Base-by-base conservation (phyloP, 2,329 filamentous ascomycete genomes). In the Hyphodiscus sp. region DNA sequence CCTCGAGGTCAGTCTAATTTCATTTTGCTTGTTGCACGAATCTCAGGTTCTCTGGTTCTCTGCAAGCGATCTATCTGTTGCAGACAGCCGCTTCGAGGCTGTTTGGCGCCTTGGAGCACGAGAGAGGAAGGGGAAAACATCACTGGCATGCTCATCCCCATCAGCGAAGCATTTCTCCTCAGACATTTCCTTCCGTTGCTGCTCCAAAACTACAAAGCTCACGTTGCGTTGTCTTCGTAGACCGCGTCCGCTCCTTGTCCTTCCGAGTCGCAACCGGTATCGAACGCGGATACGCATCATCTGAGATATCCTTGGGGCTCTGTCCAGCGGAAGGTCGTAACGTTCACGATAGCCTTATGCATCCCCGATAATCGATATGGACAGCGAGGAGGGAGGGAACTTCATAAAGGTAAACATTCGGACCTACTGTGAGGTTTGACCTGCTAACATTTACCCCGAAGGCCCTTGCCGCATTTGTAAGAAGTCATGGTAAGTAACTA, bases 401-500 rank as follows among this genome's bases (percentile, higher is more conserved):
- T 95, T 94, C 75, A 83, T 94, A 74, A 94, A 91, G 83, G 88
- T 89, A 78, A 58, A 74, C 46, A 52, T 46, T 2, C 9, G 26
- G 3, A 15, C 9, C 20, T 47, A 6, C 9, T 23, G 26, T 16
- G 16, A 15, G 2, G 20, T 18, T 13, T 9, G 26, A 3, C 13
- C 20, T 54, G 41, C 60, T 50, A 53, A 57, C 50, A 45, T 20
- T 23, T 51, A 2, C 64, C 57, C 29, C 50, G 41, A 70, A 96
- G 92, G 94, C 95, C 79, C 81, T 99, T 70, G 91, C 92, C 69
- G 86, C 86, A 74, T 97, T 96, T 73, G 91, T 99, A 73, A 90
- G 91, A 59, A 96, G 91, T 52, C 91, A 99, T 76, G 94, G 23
- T 26, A 26, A 26, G 4, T 8, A 26, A 26, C 23, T 8, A 3